These are phyloP conservation scores for Colletotrichum sidae DNA, from an alignment of 2,329 filamentous ascomycete species.

Conservation along the genomic window DNA sequence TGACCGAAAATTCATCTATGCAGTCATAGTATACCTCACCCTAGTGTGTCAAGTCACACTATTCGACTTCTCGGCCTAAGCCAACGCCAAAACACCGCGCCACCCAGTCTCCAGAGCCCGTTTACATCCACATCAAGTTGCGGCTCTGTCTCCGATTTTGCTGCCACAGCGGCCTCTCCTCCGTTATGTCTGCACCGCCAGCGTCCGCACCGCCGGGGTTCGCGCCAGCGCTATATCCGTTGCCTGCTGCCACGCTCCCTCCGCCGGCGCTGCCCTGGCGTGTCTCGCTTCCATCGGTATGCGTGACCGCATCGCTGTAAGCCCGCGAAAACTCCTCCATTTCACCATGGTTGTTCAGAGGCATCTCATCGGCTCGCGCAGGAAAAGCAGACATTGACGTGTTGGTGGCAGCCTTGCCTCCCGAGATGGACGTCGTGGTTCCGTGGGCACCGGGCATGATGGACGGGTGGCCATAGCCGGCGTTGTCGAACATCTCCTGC, in stretches of 20 bases:
- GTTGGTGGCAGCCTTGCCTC: constrained; percentile 35
- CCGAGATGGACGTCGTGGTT: constrained; percentile 35
- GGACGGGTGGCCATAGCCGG: constrained; percentile 32
- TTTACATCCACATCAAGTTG: constrained; percentile 61
- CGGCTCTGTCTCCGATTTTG: constrained; percentile 62
- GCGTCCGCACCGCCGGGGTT: neutral
- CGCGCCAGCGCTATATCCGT: constrained; percentile 22
- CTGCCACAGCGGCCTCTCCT: constrained; percentile 63
- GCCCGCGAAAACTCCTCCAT: constrained; percentile 59
- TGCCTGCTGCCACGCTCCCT: constrained; percentile 32
- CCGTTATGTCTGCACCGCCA: constrained; percentile 35
- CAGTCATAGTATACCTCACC: no score
- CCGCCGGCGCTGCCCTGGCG: constrained; percentile 47
- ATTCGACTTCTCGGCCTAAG: neutral
- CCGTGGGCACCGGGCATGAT: constrained; percentile 37
- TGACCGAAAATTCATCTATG: no score
- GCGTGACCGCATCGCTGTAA: constrained; percentile 54
- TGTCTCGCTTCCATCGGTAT: constrained; percentile 52
- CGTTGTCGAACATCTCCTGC: constrained; percentile 34
- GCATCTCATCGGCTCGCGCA: constrained; percentile 48
- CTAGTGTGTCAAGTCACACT: no score
- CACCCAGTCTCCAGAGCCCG: no score
- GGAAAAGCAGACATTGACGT: constrained; percentile 35
- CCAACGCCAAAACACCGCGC: no score
- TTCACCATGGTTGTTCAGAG: constrained; percentile 51